Base-by-base conservation (phyloP, 306 rosid species). In the Urtica urens region DNA sequence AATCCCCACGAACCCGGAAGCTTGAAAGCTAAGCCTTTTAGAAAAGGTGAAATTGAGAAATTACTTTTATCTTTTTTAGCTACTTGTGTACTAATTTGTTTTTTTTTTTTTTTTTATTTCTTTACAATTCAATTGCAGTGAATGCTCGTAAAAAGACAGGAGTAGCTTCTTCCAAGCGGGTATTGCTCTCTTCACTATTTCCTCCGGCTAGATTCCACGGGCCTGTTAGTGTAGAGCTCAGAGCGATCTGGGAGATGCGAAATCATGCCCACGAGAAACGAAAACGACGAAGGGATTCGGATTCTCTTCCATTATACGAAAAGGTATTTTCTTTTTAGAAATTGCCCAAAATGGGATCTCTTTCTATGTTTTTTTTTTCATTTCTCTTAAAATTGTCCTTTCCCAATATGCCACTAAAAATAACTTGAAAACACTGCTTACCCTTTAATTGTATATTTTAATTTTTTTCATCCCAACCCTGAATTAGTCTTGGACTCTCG, bases 1-100 rank as follows among this genome's bases (percentile, higher is more conserved):
- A 81, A 85, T 82, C 99, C 99, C 55, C 99, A 90, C 58, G 93
- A 77, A 63, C 75, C 76, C 7, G 99, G 95, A 55, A 79, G 73
- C 59, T 79, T 80, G 72, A 82, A 60, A 60, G 74, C 79, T 63
- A 85, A 90, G 62, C 94, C 92, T 56, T 90, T 79, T 49, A 70
- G 82, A 59, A 90, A 85, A 85, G 95, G 99, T 90, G 45, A 71
- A n/a, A 49, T 37, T 35, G 23, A 48, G n/a, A n/a, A n/a, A n/a
- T 12, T 43, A 45, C 34, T 41, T 51, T 20, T 43, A 37, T 42
- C 24, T 64, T 34, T 35, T 16, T 9, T 49, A 10, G 47, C 16
- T 46, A 35, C 10, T 49, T 37, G 23, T 58, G n/a, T 40, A 6
- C 10, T 59, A 12, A 16, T 17, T 23, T 24, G 49, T 53, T 50